phyloP scores from a whole-genome alignment of 495 filamentous ascomycete species.

The Chaetomium tenue region DNA sequence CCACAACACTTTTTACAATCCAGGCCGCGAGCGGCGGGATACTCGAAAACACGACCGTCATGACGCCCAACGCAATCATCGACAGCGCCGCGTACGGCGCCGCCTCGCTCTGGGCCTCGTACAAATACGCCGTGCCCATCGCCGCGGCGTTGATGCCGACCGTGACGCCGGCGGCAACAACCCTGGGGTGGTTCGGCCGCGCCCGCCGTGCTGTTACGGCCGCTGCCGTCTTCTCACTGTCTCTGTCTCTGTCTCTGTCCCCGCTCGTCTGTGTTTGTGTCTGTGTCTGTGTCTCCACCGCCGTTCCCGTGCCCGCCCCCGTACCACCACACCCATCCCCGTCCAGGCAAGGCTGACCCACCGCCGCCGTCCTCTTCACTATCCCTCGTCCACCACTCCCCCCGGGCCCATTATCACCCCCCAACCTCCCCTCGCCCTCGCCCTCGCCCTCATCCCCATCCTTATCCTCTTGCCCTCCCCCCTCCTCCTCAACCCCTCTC shows the following conservation, averaged over 20 bases:
- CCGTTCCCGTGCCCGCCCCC: not conserved
- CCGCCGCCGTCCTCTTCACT: not conserved
- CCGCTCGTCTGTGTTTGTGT: not conserved
- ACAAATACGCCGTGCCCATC: slow-evolving; percentile 51
- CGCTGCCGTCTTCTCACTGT: slow-evolving; percentile 5
- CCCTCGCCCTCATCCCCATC: slow-evolving; percentile 14
- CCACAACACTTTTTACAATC: slow-evolving; percentile 26
- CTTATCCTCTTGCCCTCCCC: slow-evolving; percentile 11
- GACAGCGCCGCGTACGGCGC: slow-evolving; percentile 49
- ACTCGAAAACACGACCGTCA: slow-evolving; percentile 47
- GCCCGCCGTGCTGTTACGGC: not conserved
- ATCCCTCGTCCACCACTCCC: not conserved
- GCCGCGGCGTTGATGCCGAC: slow-evolving; percentile 52
- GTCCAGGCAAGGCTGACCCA: not conserved
- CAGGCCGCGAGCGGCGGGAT: slow-evolving; percentile 34
- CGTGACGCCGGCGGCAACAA: slow-evolving; percentile 46
- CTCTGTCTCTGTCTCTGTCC: not conserved
- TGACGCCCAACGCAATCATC: slow-evolving; percentile 49
- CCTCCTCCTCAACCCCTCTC: not conserved
- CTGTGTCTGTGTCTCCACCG: slow-evolving; percentile 8
- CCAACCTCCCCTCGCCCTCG: not conserved
- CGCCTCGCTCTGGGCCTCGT: slow-evolving; percentile 46
- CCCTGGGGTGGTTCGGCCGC: slow-evolving; percentile 29
- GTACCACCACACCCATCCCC: not conserved
- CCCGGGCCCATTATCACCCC: not conserved